Conservation (phyloP, 306 rosid genomes). For the Cicer bijugum region DNA sequence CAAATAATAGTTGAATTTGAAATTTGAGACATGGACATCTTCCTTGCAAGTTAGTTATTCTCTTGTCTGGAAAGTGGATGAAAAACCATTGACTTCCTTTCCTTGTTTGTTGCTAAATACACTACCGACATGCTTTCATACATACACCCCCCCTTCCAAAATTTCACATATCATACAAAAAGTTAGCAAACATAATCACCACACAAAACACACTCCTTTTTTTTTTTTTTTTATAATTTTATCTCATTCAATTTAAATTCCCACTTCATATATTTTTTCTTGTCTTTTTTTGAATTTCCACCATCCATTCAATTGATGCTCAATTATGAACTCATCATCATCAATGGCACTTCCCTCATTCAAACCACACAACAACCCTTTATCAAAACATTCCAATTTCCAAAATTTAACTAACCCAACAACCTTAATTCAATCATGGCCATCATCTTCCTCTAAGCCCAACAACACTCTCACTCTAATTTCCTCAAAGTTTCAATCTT, state of each 20-base stretch:
- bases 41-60: constrained; percentile 15
- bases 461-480: constrained; percentile 33
- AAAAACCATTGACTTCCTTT: constrained; percentile 3
- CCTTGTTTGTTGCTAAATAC: background rate
- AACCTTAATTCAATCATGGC: constrained; percentile 49
- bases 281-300: background rate
- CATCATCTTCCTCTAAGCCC: constrained; percentile 47
- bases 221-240: background rate
- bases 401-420: constrained; percentile 44
- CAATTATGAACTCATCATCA: constrained; percentile 15
- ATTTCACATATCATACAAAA: background rate
- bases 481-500: constrained; percentile 45
- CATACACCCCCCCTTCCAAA: background rate
- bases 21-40: constrained; percentile 6
- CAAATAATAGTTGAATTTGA: no score
- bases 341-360: constrained; percentile 54
- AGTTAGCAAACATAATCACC: background rate
- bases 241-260: constrained; percentile 42
- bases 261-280: constrained; percentile 5
- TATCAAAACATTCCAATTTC: constrained; percentile 47
- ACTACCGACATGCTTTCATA: background rate
- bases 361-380: constrained; percentile 35
- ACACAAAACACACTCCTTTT: background rate
- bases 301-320: constrained; percentile 27
- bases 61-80: constrained; percentile 37